A percentile compares a stretch with the other conserved stretches of the same genome.
phyloP scores from a whole-genome alignment of 2,329 filamentous ascomycete genomes.

The Calonectria ilicicola region DNA sequence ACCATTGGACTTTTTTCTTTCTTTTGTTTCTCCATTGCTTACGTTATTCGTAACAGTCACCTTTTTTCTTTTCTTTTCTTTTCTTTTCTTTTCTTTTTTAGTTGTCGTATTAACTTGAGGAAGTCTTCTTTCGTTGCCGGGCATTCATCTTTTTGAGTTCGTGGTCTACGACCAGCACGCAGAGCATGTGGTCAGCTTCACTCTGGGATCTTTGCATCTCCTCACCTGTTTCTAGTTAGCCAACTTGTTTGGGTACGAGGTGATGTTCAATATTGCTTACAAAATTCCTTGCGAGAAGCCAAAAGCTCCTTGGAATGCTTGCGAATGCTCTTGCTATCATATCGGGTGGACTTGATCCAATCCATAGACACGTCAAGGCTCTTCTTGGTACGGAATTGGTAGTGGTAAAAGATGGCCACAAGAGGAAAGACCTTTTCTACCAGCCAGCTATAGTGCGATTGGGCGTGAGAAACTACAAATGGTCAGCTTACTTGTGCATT shows the following conservation, averaged over 20 bases:
- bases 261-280: constrained; percentile 40
- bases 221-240: constrained; percentile 45
- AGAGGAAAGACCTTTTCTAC: constrained; percentile 52
- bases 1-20: constrained; percentile 18
- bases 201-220: constrained; percentile 46
- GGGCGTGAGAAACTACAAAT: constrained; percentile 19
- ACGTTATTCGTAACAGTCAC: constrained; percentile 41
- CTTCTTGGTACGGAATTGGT: constrained; percentile 56
- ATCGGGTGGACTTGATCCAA: constrained; percentile 48
- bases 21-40: neutral
- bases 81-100: constrained; percentile 41
- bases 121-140: constrained; percentile 44
- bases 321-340: constrained; percentile 45
- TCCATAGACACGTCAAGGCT: constrained; percentile 53
- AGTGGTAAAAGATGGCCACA: constrained; percentile 54
- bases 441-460: constrained; percentile 42
- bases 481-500: constrained; percentile 22
- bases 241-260: neutral
- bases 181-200: constrained; percentile 49
- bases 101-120: constrained; percentile 42
- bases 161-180: constrained; percentile 51
- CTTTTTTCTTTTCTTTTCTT: constrained; percentile 40
- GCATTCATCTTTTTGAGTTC: constrained; percentile 55
- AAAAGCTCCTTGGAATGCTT: constrained; percentile 47
- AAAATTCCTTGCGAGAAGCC: constrained; percentile 49